Evolutionary conservation across 2,329 filamentous ascomycete species (phyloP).

Genomic region (Sarocladium oryzae): DNA sequence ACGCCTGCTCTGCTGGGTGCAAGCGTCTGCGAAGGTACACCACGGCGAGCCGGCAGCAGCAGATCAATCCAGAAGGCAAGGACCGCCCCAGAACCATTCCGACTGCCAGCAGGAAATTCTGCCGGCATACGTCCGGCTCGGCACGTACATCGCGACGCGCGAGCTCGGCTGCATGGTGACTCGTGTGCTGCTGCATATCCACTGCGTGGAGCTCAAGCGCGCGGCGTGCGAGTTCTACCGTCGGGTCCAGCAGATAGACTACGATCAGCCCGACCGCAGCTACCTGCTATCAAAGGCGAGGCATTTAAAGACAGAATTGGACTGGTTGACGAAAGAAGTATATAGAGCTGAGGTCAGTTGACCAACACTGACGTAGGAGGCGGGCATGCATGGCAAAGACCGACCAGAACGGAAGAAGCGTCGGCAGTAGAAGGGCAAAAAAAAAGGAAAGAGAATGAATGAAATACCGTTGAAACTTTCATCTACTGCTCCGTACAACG

Average conservation of each 20-base stretch:
- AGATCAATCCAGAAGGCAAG: not conserved
- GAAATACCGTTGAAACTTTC: too few species aligned
- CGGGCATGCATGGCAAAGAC: too few species aligned
- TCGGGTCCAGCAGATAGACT: not conserved
- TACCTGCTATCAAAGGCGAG: not conserved
- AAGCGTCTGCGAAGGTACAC: not conserved
- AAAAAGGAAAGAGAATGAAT: not conserved
- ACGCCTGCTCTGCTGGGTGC: not conserved
- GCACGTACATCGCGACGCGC: not conserved
- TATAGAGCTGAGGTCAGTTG: not conserved
- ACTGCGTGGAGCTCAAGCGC: not conserved
- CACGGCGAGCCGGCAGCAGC: not conserved
- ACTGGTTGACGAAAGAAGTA: not conserved
- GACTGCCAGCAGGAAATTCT: not conserved
- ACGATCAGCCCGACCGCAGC: not conserved
- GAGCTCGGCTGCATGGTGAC: not conserved
- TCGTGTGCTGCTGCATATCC: not conserved
- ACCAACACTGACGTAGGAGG: too few species aligned
- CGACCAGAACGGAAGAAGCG: not conserved
- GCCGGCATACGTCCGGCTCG: not conserved
- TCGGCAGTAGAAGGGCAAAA: not conserved
- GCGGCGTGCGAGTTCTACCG: not conserved
- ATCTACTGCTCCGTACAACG: too few species aligned
- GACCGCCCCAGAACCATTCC: too few species aligned
- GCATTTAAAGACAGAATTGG: not conserved